Conservation (phyloP, 352 stramenopile species). For the Phytophthora palmivora region DNA sequence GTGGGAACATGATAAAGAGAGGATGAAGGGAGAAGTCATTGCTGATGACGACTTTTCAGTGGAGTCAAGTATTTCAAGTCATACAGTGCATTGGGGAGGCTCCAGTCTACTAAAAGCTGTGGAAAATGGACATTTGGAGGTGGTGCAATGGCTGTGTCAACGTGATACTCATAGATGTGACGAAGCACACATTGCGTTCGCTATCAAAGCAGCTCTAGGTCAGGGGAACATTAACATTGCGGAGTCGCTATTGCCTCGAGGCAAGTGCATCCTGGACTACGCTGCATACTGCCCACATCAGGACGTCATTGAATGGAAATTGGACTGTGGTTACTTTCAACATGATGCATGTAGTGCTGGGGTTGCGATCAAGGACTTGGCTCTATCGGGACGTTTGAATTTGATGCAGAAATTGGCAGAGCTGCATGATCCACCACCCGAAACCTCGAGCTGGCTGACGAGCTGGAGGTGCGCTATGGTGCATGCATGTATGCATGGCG, state of each 20-base stretch:
- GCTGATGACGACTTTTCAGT: background rate
- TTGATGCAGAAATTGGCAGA: constrained; percentile 24
- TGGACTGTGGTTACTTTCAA: constrained; percentile 20
- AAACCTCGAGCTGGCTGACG: constrained; percentile 8
- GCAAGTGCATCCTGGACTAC: constrained; percentile 25
- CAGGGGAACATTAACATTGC: constrained; percentile 7
- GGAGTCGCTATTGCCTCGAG: constrained; percentile 15
- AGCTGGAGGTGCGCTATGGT: constrained; percentile 27
- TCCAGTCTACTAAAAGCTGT: constrained; percentile 14
- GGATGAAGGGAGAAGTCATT: background rate
- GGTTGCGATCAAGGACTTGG: constrained; percentile 19
- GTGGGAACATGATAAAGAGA: constrained; percentile 9
- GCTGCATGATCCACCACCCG: constrained; percentile 7
- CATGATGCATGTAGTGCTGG: constrained; percentile 12
- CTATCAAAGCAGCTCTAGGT: constrained; percentile 15
- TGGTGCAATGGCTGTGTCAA: constrained; percentile 13
- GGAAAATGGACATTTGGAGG: constrained; percentile 15
- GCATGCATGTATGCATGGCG: constrained; percentile 14
- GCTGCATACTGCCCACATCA: constrained; percentile 18
- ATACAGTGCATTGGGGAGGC: constrained; percentile 23
- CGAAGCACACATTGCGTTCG: constrained; percentile 8
- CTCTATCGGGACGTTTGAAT: constrained; percentile 18
- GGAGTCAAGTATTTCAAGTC: background rate
- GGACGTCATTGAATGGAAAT: constrained; percentile 22
- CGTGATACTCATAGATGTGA: background rate